Conservation (phyloP, 148 eudicot species). For the Rhododendron griersonianum region DNA sequence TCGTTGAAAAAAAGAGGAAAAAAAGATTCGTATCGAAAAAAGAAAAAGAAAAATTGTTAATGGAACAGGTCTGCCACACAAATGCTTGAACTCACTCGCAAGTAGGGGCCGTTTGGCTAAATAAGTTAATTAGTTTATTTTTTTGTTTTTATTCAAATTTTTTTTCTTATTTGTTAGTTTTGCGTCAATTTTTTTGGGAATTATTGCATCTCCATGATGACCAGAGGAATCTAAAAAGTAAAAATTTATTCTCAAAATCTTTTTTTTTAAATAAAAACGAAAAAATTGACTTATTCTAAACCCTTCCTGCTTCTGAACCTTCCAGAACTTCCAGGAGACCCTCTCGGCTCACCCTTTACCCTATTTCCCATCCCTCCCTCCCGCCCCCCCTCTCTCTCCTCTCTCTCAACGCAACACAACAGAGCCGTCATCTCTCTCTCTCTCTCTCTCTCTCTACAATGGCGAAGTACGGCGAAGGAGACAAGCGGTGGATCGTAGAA, state of each 20-base stretch:
- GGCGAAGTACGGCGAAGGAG: constrained; percentile 96
- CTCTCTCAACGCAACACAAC: neutral
- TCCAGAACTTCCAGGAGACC: neutral
- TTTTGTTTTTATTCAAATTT: too few relatives aligned
- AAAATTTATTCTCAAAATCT: too few relatives aligned
- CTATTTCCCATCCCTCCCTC: neutral
- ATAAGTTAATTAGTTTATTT: too few relatives aligned
- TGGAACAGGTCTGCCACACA: neutral
- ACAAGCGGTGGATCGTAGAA: constrained; percentile 83
- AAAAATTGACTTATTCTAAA: neutral
- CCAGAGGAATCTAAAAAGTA: too few relatives aligned
- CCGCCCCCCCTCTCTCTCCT: neutral
- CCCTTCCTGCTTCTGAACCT: constrained; percentile 7
- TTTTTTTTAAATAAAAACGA: too few relatives aligned
- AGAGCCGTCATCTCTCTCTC: neutral
- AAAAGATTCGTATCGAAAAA: too few relatives aligned
- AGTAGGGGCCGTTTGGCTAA: too few relatives aligned
- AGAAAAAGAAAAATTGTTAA: too few relatives aligned
- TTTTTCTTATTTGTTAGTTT: too few relatives aligned
- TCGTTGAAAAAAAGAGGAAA: too few relatives aligned
- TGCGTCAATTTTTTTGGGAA: too few relatives aligned
- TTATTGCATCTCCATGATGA: too few relatives aligned
- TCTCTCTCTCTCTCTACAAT: constrained; percentile 26
- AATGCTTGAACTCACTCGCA: neutral
- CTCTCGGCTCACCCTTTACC: neutral